Percentiles rank a stretch among this genome's conserved stretches.
Conservation (phyloP, 164 flowering plant species). For the Stephania yunnanensis region DNA sequence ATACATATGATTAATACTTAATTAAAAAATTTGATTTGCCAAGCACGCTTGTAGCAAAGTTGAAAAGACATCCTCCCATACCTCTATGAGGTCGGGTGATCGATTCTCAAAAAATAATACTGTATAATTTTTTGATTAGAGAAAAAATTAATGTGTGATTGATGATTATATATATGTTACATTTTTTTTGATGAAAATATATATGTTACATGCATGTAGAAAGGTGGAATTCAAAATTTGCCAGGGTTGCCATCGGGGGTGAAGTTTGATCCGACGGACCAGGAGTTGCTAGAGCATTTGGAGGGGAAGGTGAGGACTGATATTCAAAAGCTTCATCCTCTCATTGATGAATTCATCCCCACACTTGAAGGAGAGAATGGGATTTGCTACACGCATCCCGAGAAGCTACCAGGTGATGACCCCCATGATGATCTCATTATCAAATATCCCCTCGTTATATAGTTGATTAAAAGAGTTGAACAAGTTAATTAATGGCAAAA, state of each 20-base stretch:
- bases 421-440: too few relatives aligned
- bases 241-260: slow-evolving; percentile 87
- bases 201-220: neutral
- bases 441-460: too few relatives aligned
- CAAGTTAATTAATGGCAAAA: too few relatives aligned
- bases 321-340: slow-evolving; percentile 52
- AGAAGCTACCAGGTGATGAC: slow-evolving; percentile 65
- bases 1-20: too few relatives aligned
- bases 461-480: too few relatives aligned
- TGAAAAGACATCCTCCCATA: too few relatives aligned
- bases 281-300: slow-evolving; percentile 68
- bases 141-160: too few relatives aligned
- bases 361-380: slow-evolving; percentile 72
- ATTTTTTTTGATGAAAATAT: neutral
- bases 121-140: too few relatives aligned
- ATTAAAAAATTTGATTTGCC: too few relatives aligned
- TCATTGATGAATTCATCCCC: slow-evolving; percentile 76
- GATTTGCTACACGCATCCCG: slow-evolving; percentile 88
- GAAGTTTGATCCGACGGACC: slow-evolving; percentile 81
- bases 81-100: too few relatives aligned
- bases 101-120: too few relatives aligned
- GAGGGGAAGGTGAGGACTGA: slow-evolving; percentile 58
- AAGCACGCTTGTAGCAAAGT: too few relatives aligned
- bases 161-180: neutral
- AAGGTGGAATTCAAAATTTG: slow-evolving; percentile 50